Evolutionary conservation across 495 filamentous ascomycete genomes (phyloP).

Genomic region (Aspergillus bertholletiae): DNA sequence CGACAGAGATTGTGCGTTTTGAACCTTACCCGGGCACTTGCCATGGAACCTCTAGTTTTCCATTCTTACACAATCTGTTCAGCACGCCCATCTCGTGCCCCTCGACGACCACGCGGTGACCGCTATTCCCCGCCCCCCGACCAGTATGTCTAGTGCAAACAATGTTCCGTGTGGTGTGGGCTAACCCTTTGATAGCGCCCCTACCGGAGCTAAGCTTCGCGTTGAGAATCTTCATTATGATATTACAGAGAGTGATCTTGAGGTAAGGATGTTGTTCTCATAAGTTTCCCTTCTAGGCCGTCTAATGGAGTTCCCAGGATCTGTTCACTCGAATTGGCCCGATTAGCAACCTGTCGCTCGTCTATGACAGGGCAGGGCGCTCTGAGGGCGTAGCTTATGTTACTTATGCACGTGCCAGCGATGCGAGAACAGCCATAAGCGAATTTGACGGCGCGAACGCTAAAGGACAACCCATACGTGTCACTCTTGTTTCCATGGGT

Average conservation of each 20-base stretch:
- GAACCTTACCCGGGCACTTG: conserved; percentile 13
- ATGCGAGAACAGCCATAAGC: conserved; percentile 70
- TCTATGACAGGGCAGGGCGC: conserved; percentile 88
- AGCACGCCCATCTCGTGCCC: conserved; percentile 40
- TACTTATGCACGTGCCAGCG: conserved; percentile 64
- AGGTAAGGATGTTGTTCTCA: conserved; percentile 47
- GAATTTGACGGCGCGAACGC: conserved; percentile 92
- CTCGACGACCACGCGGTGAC: conserved; percentile 31
- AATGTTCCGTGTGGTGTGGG: background rate
- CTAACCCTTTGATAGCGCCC: conserved; percentile 26
- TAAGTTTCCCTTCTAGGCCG: background rate
- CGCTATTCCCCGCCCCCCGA: conserved; percentile 47
- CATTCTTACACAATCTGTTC: conserved; percentile 16
- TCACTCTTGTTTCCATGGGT: conserved; percentile 60
- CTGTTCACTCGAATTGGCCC: conserved; percentile 78
- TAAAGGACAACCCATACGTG: conserved; percentile 84
- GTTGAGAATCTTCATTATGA: conserved; percentile 96
- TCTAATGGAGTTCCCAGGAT: conserved; percentile 48
- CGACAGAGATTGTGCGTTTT: conserved; percentile 44
- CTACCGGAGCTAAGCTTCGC: conserved; percentile 65
- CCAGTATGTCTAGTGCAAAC: conserved; percentile 39
- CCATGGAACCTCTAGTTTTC: conserved; percentile 18
- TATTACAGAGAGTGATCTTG: conserved; percentile 78
- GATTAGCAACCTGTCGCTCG: conserved; percentile 63
- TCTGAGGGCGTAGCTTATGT: conserved; percentile 84